A percentile compares a stretch with the other conserved stretches of the same genome.
phyloP scores from a whole-genome alignment of 495 filamentous ascomycete species.

The Aspergillus panamensis region DNA sequence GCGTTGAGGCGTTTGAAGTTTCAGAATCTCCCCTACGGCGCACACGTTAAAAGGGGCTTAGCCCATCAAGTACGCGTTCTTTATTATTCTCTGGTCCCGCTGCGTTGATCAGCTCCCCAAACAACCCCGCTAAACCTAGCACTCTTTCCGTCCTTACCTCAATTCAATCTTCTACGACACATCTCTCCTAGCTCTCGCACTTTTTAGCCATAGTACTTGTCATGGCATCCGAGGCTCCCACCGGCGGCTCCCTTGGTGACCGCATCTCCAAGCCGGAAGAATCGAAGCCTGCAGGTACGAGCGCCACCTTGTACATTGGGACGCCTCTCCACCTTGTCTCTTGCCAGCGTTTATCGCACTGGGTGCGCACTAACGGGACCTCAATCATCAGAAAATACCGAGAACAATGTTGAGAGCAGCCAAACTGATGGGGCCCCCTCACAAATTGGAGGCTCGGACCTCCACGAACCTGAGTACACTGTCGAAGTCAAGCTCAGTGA shows the following conservation, averaged over 20 bases:
- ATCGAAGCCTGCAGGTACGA: conserved; percentile 31
- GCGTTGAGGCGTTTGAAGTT: neutral
- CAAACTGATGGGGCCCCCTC: conserved; percentile 54
- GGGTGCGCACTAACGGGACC: conserved; percentile 18
- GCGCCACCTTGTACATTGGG: conserved; percentile 14
- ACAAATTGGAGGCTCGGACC: conserved; percentile 44
- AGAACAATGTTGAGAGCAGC: conserved; percentile 22
- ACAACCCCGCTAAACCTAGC: neutral
- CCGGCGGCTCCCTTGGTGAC: conserved; percentile 54
- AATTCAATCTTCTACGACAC: neutral
- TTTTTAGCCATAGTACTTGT: neutral
- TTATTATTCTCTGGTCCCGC: neutral
- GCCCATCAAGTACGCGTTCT: neutral
- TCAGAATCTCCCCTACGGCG: neutral
- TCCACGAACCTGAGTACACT: conserved; percentile 72
- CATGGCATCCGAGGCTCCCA: conserved; percentile 37
- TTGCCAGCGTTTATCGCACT: conserved; percentile 13
- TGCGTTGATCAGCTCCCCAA: neutral
- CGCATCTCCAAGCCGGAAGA: conserved; percentile 52
- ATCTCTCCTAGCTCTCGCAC: neutral
- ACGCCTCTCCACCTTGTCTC: conserved; percentile 13
- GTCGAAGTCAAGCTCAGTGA: conserved; percentile 90
- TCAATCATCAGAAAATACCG: conserved; percentile 12
- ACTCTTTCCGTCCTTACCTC: neutral
- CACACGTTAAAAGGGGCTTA: neutral